A percentile compares a stretch with the other conserved stretches of the same genome.
Evolutionary conservation across 371 early-diverging fungal species (phyloP).

Genomic region (Lichtheimia corymbifera): DNA sequence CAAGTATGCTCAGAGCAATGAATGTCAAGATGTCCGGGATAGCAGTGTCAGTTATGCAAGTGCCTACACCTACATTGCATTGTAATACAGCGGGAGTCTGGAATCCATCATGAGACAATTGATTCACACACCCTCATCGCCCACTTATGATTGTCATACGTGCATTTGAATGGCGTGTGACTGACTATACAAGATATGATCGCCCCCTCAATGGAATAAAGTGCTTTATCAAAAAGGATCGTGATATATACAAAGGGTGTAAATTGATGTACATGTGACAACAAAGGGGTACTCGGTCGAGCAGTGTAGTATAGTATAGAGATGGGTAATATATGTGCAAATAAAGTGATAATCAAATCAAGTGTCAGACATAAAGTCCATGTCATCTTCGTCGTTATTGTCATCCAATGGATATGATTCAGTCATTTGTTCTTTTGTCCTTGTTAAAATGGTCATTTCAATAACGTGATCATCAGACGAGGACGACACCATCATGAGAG

Average conservation of each 20-base stretch:
- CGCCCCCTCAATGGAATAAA: slow-evolving; percentile 3
- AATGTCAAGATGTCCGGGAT: slow-evolving; percentile 48
- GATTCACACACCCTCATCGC: no score
- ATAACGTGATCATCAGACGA: slow-evolving; percentile 12
- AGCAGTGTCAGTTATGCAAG: slow-evolving; percentile 81
- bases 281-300: no score
- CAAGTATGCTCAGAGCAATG: slow-evolving; percentile 85
- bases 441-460: slow-evolving; percentile 10
- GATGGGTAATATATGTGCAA: no score
- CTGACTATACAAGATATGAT: neutral
- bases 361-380: slow-evolving; percentile 6
- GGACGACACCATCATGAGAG: slow-evolving; percentile 11
- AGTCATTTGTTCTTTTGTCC: neutral
- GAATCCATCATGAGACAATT: no score
- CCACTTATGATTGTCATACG: no score
- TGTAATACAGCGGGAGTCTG: no score
- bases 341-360: neutral
- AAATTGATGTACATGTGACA: no score
- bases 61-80: slow-evolving; percentile 15
- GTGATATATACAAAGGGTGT: neutral
- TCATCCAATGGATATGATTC: neutral
- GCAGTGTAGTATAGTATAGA: no score
- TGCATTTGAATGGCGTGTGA: no score
- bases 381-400: neutral
- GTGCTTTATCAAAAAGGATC: neutral